Evolutionary conservation across 2,329 filamentous ascomycete species (phyloP), one percentile per base, ranked within the genome.

Genomic region (Hypocreales sp.): DNA sequence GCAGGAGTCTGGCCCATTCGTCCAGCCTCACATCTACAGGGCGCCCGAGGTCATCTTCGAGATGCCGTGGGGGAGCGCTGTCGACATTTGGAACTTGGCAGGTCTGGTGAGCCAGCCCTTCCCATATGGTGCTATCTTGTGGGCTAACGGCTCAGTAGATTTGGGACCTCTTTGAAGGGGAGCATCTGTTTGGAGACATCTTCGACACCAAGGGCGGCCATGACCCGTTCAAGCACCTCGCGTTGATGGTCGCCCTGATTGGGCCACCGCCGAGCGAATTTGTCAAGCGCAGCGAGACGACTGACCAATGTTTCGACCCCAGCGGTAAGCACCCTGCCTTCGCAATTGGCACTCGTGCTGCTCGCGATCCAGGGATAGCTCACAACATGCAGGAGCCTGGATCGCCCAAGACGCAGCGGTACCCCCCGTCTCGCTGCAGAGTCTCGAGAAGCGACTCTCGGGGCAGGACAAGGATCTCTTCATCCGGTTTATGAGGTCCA

Each of bases 211-310:
- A 24, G 8, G 22, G 22, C 15, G 13, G 11, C 13, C 22, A 24
- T 15, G 22, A 24, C 22, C 22, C 22, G 13, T 24, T 24, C 22
- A 24, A 24, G 15, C 22, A 24, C 15, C 15, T 24, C 10, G 22
- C 22, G 5, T 11, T 24, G 7, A 24, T 24, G 22, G 22, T 24
- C 12, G 22, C 22, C 22, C 13, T 24, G 13, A 15, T 24, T 24
- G 22, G 22, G n/a, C 24, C 24, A 8, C 16, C 18, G 11, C 24
- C 24, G 17, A 26, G 24, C 17, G 24, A 26, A 8, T 26, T 24
- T 15, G 22, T 24, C 10, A 11, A 15, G 13, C 22, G 22, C 15
- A 24, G 22, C 12, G 22, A 24, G 22, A 24, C 22, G 22, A 13
- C 22, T 4, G 7, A 24, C 9, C 22, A 24, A 24, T 26, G 27